These are phyloP conservation scores for Persicaria maculosa DNA, from an alignment of 148 eudicot genomes.

Conservation along the genomic window DNA sequence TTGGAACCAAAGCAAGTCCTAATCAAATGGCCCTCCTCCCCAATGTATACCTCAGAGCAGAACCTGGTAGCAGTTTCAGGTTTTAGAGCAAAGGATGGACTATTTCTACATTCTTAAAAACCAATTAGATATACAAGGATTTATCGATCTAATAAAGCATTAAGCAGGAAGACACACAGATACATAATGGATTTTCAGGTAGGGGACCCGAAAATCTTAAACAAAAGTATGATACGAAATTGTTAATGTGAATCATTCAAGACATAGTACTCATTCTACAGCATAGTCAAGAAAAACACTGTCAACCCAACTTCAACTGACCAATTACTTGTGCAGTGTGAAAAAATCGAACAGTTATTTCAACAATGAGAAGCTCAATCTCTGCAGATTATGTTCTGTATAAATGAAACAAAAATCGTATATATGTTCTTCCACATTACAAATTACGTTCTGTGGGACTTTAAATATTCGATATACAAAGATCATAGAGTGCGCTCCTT, in stretches of 20 bases:
- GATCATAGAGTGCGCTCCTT: too few species aligned
- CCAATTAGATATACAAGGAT: background rate
- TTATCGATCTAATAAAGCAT: background rate
- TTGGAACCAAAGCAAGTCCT: constrained; percentile 56
- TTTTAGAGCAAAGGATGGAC: background rate
- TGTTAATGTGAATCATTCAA: background rate
- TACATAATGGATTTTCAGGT: background rate
- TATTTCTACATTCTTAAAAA: too few species aligned
- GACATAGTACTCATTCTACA: background rate
- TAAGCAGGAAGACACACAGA: background rate
- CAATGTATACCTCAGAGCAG: constrained; percentile 91
- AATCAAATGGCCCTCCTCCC: constrained; percentile 74
- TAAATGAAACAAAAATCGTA: background rate
- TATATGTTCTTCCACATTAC: too few species aligned
- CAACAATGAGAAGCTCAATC: background rate
- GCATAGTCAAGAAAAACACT: background rate
- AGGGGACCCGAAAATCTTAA: background rate
- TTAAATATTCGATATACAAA: too few species aligned
- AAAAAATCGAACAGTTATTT: background rate
- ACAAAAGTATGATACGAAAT: background rate
- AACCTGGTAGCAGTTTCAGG: constrained; percentile 35
- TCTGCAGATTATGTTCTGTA: background rate
- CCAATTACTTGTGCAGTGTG: background rate
- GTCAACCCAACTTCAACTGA: background rate
- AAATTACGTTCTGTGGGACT: too few species aligned